Base-by-base conservation (phyloP, 2,329 filamentous ascomycete genomes). In the Leptographium radiaticola region DNA sequence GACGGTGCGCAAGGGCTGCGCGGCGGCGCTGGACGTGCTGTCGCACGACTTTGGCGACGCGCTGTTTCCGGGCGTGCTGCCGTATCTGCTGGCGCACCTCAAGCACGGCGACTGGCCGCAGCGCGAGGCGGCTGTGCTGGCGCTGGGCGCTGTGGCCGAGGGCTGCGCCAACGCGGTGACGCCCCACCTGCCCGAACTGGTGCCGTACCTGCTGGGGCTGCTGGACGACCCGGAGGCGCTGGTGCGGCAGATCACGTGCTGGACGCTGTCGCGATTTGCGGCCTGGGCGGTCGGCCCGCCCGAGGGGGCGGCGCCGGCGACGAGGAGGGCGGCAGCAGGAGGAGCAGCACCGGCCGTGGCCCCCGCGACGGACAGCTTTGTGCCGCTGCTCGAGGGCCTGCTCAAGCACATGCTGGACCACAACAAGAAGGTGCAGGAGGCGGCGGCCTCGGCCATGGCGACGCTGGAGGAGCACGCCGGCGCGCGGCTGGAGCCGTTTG, bases 371-470 rank as follows among this genome's bases (percentile, higher is more conserved):
- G 78, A 84, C 51, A 79, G 81, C 55, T 96, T 81, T 63, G 86
- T 93, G 63, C 91, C 91, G 0, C 87, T 97, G 78, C 95, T 98
- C 89, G 91, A 95, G 59, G 93, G 91, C 7, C 90, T 98, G 49
- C 73, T 98, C 55, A 83, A 83, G 57, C 87, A 90, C 65, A 98
- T 98, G 93, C 75, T 98, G 48, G 93, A 98, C 69, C 84, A 81
- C 66, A 97, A 97, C 76, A 98, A 98, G 74, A 89, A 91, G 67
- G 93, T 98, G 1, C 93, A 98, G 66, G 91, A 97, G 68, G 91
- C 93, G 16, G 93, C 87, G 31, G 91, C 91, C 1, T 97, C 91
- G 4, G 91, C 91, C 10, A 97, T 98, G 70, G 91, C 93, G 5
- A 94, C 91, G 63, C 77, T 98, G 10, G 93, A 97, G 68, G 93